These are phyloP conservation scores for Fomitopsis palustris DNA, from an alignment of 1,284 basidiomycete genomes.

Conservation along the genomic window DNA sequence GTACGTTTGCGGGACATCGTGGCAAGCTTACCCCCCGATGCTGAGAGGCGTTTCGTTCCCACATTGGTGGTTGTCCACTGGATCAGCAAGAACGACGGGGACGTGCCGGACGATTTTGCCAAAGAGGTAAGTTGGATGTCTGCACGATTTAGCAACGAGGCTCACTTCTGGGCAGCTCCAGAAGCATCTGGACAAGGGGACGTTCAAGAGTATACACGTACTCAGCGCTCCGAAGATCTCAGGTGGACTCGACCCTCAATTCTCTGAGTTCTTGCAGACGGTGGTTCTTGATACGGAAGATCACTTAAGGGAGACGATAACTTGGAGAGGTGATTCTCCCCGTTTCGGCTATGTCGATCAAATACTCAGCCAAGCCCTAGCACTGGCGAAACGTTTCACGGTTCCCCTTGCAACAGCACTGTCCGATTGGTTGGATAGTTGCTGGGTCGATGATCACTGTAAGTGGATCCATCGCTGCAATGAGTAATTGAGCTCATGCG, in stretches of 20 bases:
- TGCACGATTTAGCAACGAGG: neutral
- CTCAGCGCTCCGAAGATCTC: slow-evolving; percentile 45
- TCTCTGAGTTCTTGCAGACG: slow-evolving; percentile 37
- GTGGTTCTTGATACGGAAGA: slow-evolving; percentile 55
- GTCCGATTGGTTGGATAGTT: slow-evolving; percentile 55
- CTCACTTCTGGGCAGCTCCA: slow-evolving; percentile 35
- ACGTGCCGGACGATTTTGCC: slow-evolving; percentile 22
- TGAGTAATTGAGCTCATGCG: neutral
- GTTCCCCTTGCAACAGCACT: slow-evolving; percentile 42
- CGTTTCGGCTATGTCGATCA: neutral
- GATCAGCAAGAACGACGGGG: slow-evolving; percentile 37
- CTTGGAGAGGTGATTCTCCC: slow-evolving; percentile 41
- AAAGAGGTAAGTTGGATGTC: slow-evolving; percentile 21
- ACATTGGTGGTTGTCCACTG: slow-evolving; percentile 58
- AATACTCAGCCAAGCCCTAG: slow-evolving; percentile 25
- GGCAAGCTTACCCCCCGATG: slow-evolving; percentile 38
- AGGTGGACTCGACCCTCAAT: slow-evolving; percentile 51
- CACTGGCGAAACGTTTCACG: slow-evolving; percentile 46
- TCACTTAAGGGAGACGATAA: slow-evolving; percentile 43
- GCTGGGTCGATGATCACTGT: slow-evolving; percentile 47
- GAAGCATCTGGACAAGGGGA: slow-evolving; percentile 40
- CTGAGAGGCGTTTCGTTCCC: slow-evolving; percentile 49
- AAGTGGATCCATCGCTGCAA: slow-evolving; percentile 24
- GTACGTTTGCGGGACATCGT: slow-evolving; percentile 62
- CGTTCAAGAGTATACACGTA: slow-evolving; percentile 42